phyloP scores from a whole-genome alignment of 148 eudicot genomes.

The Chenopodium berlandieri region DNA sequence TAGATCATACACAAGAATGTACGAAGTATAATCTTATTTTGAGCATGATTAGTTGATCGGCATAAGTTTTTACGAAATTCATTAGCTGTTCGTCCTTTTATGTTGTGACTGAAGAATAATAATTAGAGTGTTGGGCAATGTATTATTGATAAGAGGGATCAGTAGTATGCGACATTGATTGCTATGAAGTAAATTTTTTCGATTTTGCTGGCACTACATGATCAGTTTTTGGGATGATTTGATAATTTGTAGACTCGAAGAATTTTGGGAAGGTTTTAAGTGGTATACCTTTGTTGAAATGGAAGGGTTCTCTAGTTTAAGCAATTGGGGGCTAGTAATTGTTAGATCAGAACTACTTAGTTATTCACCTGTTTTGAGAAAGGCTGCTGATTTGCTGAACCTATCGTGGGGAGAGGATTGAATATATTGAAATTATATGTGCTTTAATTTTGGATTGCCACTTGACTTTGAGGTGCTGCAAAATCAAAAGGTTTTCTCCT shows the following conservation, averaged over 20 bases:
- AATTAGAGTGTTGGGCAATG: not conserved
- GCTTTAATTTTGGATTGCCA: not conserved
- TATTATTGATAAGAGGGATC: not conserved
- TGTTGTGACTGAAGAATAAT: too few species aligned
- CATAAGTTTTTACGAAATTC: not conserved
- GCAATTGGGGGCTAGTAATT: not conserved
- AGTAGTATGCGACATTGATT: too few species aligned
- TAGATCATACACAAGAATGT: not conserved
- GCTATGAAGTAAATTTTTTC: not conserved
- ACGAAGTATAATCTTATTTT: not conserved
- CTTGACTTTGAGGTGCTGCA: not conserved
- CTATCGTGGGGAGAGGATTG: not conserved
- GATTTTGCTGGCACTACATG: not conserved
- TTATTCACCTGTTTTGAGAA: not conserved
- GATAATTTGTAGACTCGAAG: not conserved
- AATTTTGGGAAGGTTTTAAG: not conserved
- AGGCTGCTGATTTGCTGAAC: not conserved
- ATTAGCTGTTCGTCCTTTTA: too few species aligned
- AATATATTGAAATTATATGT: too few species aligned
- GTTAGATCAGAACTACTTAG: not conserved
- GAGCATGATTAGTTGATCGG: not conserved
- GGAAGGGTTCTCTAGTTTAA: not conserved
- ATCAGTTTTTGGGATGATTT: not conserved
- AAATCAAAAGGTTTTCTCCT: not conserved
- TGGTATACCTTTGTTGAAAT: not conserved